Evolutionary conservation across 805 yeast species (phyloP).

Genomic region (Metschnikowia peoriensis): DNA sequence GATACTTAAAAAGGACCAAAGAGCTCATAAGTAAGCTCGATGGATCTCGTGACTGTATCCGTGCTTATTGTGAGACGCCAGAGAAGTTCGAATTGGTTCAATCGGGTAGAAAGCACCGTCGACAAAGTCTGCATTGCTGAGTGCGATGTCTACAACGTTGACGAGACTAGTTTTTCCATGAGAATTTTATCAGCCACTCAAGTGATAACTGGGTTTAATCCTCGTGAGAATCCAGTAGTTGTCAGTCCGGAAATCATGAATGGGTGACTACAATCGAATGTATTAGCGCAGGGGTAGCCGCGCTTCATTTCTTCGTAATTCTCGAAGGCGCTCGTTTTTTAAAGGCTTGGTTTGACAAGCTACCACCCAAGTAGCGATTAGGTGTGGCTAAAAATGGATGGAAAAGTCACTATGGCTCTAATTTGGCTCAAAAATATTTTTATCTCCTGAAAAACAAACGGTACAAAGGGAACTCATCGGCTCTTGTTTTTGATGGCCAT

Average conservation of each 20-base stretch:
- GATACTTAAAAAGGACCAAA: background rate
- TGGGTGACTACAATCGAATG: background rate
- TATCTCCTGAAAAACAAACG: background rate
- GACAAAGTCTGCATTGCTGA: background rate
- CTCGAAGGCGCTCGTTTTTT: background rate
- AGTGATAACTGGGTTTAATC: background rate
- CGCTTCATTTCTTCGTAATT: background rate
- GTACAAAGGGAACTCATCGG: background rate
- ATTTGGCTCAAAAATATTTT: background rate
- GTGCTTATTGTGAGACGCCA: background rate
- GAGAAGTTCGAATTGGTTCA: slow-evolving; percentile 1
- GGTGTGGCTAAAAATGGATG: background rate
- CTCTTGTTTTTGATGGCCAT: background rate
- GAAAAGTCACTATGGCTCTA: background rate
- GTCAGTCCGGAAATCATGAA: background rate
- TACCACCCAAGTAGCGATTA: background rate
- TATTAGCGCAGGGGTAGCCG: background rate
- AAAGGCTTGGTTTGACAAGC: background rate
- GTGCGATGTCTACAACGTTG: slow-evolving; percentile 1
- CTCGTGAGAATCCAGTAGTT: background rate
- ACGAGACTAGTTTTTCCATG: slow-evolving; percentile 1
- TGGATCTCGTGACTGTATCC: background rate
- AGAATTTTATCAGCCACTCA: background rate
- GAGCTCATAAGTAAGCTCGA: background rate
- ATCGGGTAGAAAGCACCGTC: background rate